Conservation (phyloP, 2,329 filamentous ascomycete species). For the Sphaceloma murrayae region DNA sequence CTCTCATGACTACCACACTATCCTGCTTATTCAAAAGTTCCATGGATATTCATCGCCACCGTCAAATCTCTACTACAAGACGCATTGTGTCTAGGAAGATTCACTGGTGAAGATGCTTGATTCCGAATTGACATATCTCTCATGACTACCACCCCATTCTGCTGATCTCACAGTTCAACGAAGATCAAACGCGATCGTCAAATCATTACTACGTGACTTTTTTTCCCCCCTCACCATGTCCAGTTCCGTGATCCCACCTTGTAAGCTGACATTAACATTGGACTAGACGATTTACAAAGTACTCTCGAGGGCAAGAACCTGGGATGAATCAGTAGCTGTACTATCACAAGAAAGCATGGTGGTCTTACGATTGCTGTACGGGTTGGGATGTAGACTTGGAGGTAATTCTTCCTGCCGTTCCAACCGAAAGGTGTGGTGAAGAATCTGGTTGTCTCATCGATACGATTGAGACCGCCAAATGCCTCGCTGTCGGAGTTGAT, state of each 20-base stretch:
- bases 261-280: too few relatives aligned
- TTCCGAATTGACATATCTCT: too few relatives aligned
- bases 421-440: constrained; percentile 86
- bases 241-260: background rate
- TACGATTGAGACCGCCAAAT: constrained; percentile 69
- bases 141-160: too few relatives aligned
- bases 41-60: constrained; percentile 8
- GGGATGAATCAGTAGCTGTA: background rate
- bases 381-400: constrained; percentile 81
- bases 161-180: background rate
- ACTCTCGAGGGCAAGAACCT: constrained; percentile 27
- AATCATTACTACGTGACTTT: constrained; percentile 16
- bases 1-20: too few relatives aligned
- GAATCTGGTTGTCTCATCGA: constrained; percentile 73
- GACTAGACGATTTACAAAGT: constrained; percentile 1
- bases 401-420: constrained; percentile 84
- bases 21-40: too few relatives aligned
- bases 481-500: constrained; percentile 69
- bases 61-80: too few relatives aligned
- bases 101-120: too few relatives aligned
- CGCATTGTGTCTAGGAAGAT: too few relatives aligned
- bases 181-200: background rate
- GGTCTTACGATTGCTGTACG: constrained; percentile 67
- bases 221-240: background rate
- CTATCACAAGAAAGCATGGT: background rate